Percentiles rank a stretch among this genome's conserved stretches.
These are phyloP conservation scores for Fusarium multiceps DNA, from an alignment of 2,329 filamentous ascomycete genomes.

Conservation along the genomic window DNA sequence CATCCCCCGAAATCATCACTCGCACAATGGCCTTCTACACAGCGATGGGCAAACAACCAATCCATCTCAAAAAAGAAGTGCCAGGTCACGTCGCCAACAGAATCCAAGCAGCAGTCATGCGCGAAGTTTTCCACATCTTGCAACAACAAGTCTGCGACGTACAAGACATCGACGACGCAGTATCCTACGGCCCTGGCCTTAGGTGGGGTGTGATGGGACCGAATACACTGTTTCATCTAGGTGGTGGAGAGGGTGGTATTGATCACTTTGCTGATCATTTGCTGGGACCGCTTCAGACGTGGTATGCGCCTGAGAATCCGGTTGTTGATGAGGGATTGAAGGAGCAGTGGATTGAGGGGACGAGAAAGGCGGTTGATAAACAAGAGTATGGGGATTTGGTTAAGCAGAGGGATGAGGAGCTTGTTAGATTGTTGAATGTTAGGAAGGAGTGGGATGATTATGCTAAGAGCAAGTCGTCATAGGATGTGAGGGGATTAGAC, in stretches of 20 bases:
- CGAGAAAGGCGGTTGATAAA: not conserved
- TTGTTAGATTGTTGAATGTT: slow-evolving; percentile 19
- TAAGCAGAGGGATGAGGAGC: slow-evolving; percentile 22
- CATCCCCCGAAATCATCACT: not conserved
- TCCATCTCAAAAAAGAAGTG: slow-evolving; percentile 22
- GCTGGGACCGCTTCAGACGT: slow-evolving; percentile 7
- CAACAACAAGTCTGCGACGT: slow-evolving; percentile 19
- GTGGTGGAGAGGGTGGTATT: slow-evolving; percentile 23
- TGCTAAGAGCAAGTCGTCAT: not conserved
- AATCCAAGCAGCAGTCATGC: slow-evolving; percentile 26
- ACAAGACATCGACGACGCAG: slow-evolving; percentile 17
- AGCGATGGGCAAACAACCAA: slow-evolving; percentile 9
- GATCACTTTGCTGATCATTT: slow-evolving; percentile 28
- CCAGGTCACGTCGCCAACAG: slow-evolving; percentile 24
- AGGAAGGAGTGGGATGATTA: slow-evolving; percentile 22
- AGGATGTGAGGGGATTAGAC: too few relatives aligned
- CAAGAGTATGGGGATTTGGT: slow-evolving; percentile 2
- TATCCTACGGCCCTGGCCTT: slow-evolving; percentile 20
- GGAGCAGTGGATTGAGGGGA: slow-evolving; percentile 16
- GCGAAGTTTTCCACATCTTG: slow-evolving; percentile 18
- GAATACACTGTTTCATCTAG: slow-evolving; percentile 19
- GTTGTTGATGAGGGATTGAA: slow-evolving; percentile 20
- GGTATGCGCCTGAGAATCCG: slow-evolving; percentile 23
- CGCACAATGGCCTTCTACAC: slow-evolving; percentile 9
- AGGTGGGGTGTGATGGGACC: slow-evolving; percentile 28